These are phyloP conservation scores for Calonectria honghensis DNA, from an alignment of 2,329 filamentous ascomycete genomes.

Conservation along the genomic window DNA sequence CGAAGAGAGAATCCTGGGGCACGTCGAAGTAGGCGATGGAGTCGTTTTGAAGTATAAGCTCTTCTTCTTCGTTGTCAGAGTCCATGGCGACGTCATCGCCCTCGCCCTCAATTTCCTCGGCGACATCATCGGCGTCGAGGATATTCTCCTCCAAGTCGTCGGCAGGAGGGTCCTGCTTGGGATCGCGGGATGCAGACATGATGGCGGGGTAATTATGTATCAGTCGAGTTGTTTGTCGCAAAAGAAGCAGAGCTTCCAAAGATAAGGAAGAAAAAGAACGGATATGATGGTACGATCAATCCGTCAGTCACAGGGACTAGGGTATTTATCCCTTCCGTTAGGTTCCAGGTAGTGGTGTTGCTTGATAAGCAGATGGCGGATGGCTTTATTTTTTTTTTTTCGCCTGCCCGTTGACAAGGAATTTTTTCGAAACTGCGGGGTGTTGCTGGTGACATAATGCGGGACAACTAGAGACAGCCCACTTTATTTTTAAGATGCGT, in stretches of 20 bases:
- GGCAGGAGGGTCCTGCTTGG: slow-evolving; percentile 37
- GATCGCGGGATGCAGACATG: slow-evolving; percentile 58
- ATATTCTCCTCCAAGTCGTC: slow-evolving; percentile 58
- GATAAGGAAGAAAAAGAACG: neutral
- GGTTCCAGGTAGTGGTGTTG: slow-evolving; percentile 40
- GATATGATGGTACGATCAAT: slow-evolving; percentile 3
- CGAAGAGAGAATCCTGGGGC: slow-evolving; percentile 94
- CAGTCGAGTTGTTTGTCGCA: slow-evolving; percentile 10
- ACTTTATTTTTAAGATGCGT: slow-evolving; percentile 27
- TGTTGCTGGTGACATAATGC: slow-evolving; percentile 48
- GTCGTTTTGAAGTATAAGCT: slow-evolving; percentile 92
- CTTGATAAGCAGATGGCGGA: slow-evolving; percentile 55
- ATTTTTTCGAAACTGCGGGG: slow-evolving; percentile 56
- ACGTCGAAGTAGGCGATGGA: slow-evolving; percentile 93
- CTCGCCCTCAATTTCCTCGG: slow-evolving; percentile 80
- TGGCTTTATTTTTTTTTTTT: slow-evolving; percentile 41
- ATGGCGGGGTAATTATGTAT: slow-evolving; percentile 52
- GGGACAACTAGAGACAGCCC: slow-evolving; percentile 31
- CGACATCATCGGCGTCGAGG: slow-evolving; percentile 77
- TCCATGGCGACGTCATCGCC: slow-evolving; percentile 89
- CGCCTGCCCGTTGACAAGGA: slow-evolving; percentile 45
- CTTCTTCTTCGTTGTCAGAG: slow-evolving; percentile 85
- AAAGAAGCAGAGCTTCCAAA: neutral
- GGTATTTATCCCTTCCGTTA: slow-evolving; percentile 29
- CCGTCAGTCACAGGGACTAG: neutral